A percentile compares a stretch with the other conserved stretches of the same genome.
phyloP scores from a whole-genome alignment of 2,329 filamentous ascomycete species.

The Diaporthe sp. region DNA sequence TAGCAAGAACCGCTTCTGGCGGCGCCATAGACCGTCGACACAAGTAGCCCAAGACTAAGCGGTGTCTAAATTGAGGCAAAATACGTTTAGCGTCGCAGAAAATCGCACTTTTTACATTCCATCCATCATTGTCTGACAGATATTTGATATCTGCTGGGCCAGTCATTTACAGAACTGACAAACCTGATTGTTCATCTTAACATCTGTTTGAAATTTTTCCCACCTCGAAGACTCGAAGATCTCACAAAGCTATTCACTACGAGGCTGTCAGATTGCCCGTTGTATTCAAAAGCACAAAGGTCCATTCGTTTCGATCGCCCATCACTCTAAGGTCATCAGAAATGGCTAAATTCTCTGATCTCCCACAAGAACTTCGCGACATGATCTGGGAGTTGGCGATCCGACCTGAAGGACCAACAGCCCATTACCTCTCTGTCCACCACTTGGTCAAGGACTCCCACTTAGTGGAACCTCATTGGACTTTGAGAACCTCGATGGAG shows the following conservation, averaged over 20 bases:
- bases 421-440: neutral
- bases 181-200: neutral
- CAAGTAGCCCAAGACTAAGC: neutral
- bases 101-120: neutral
- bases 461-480: neutral
- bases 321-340: neutral
- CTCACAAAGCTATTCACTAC: neutral
- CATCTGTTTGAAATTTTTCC: neutral
- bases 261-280: neutral
- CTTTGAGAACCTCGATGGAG: neutral
- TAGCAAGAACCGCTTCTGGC: too few species aligned
- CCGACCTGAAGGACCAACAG: neutral
- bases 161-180: neutral
- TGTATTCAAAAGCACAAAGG: neutral
- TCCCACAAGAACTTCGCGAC: neutral
- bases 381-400: slow-evolving; percentile 1
- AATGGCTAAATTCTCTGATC: neutral
- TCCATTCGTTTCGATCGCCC: neutral
- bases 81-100: neutral
- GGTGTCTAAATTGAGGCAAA: neutral
- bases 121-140: neutral
- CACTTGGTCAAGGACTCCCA: neutral
- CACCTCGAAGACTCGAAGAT: neutral
- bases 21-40: too few species aligned
- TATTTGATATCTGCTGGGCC: neutral